These are phyloP conservation scores for Penicillium sp. DNA, from an alignment of 2,329 filamentous ascomycete genomes.

Conservation along the genomic window DNA sequence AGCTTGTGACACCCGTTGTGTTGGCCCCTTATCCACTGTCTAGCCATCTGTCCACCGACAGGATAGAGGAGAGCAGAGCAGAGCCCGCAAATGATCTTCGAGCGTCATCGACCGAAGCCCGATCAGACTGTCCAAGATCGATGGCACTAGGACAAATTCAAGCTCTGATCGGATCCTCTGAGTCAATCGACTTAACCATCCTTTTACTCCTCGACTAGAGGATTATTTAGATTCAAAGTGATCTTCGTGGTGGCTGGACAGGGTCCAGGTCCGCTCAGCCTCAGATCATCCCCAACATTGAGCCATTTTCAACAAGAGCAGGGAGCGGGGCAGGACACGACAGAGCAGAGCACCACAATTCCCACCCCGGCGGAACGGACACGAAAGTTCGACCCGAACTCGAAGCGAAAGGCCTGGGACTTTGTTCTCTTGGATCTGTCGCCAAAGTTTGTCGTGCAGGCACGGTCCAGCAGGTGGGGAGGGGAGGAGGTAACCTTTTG, in stretches of 20 bases:
- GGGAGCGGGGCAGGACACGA: neutral
- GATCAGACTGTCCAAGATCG: neutral
- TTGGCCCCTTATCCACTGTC: neutral
- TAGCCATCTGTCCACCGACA: neutral
- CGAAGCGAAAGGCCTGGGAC: neutral
- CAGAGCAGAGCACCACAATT: neutral
- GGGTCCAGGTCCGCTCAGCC: neutral
- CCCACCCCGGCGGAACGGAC: neutral
- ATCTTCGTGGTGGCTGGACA: neutral
- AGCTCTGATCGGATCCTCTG: neutral
- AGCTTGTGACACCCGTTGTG: neutral
- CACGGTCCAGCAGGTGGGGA: slow-evolving; percentile 1
- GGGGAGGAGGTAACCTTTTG: neutral
- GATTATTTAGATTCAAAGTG: neutral
- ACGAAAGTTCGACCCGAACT: neutral
- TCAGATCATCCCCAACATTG: neutral
- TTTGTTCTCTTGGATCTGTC: neutral
- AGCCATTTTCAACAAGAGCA: neutral
- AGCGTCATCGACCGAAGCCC: neutral
- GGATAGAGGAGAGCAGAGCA: neutral
- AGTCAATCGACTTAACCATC: neutral
- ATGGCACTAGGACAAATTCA: neutral
- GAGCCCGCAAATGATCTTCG: neutral
- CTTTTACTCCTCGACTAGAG: neutral
- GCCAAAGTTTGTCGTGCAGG: slow-evolving; percentile 1